These are phyloP conservation scores for Septoria linicola DNA, from an alignment of 2,329 filamentous ascomycete species.

Conservation along the genomic window DNA sequence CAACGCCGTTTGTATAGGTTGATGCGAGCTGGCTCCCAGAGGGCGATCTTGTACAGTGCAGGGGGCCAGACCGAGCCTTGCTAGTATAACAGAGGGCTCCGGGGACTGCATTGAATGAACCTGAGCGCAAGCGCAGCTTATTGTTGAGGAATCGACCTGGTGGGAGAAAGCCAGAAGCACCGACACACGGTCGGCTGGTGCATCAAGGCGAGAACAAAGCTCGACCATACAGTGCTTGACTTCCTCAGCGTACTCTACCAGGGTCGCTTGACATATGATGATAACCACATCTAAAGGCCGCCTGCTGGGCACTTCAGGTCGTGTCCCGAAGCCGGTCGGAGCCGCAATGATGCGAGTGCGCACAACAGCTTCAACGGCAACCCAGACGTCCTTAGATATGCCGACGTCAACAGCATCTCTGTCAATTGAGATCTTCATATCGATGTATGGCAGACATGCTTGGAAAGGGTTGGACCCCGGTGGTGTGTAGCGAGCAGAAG, in stretches of 20 bases:
- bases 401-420: constrained; percentile 29
- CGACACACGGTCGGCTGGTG: constrained; percentile 19
- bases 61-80: constrained; percentile 21
- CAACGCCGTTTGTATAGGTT: constrained; percentile 19
- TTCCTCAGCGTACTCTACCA: constrained; percentile 1
- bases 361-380: constrained; percentile 33
- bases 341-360: constrained; percentile 22
- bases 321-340: not conserved
- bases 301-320: not conserved
- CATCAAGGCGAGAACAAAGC: constrained; percentile 19
- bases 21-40: not conserved
- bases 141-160: constrained; percentile 6
- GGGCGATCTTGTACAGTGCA: constrained; percentile 13
- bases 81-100: constrained; percentile 18
- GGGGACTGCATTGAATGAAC: constrained; percentile 21
- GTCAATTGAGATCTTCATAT: constrained; percentile 29
- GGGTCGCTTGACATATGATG: constrained; percentile 17
- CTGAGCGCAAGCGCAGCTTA: constrained; percentile 18
- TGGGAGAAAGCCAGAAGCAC: constrained; percentile 13
- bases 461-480: not conserved
- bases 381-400: constrained; percentile 32
- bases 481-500: not conserved
- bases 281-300: constrained; percentile 21
- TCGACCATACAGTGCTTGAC: constrained; percentile 22
- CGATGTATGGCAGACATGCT: constrained; percentile 29